phyloP scores from a whole-genome alignment of 2,329 filamentous ascomycete genomes.

The Penicillium aurantiogriseum region DNA sequence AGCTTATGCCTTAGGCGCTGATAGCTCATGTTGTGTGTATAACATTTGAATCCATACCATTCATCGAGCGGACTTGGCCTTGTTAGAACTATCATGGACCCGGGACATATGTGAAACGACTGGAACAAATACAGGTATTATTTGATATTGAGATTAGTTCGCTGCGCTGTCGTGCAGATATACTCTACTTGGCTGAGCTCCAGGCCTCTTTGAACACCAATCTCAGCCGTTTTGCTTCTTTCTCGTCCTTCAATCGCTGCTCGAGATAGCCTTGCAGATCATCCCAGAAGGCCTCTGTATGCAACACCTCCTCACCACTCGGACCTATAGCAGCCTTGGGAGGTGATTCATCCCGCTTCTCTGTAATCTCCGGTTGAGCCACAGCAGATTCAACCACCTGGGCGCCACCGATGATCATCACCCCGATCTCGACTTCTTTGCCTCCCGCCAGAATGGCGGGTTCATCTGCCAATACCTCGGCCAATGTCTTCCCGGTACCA shows the following conservation, averaged over 20 bases:
- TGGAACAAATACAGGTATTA: conserved; percentile 12
- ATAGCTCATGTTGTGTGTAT: conserved; percentile 19
- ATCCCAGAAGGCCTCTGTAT: conserved; percentile 76
- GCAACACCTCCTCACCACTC: conserved; percentile 61
- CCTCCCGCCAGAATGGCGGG: conserved; percentile 43
- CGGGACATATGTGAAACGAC: neutral
- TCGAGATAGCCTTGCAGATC: conserved; percentile 79
- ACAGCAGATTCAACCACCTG: conserved; percentile 42
- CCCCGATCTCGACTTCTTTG: conserved; percentile 67
- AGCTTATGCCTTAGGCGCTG: neutral
- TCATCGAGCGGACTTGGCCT: neutral
- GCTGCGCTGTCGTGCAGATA: neutral
- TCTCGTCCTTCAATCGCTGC: conserved; percentile 72
- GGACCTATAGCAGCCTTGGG: conserved; percentile 49
- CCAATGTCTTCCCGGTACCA: conserved; percentile 73
- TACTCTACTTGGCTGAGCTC: conserved; percentile 32
- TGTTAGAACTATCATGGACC: neutral
- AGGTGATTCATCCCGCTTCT: conserved; percentile 28
- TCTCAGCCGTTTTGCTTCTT: conserved; percentile 63
- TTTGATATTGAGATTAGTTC: conserved; percentile 5
- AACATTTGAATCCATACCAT: conserved; percentile 18
- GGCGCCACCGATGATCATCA: conserved; percentile 83
- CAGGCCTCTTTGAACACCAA: conserved; percentile 70
- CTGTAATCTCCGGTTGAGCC: conserved; percentile 30
- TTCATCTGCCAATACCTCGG: conserved; percentile 65